These are phyloP conservation scores for Gliomastix tumulicola DNA, from an alignment of 2,329 filamentous ascomycete genomes.

Conservation along the genomic window DNA sequence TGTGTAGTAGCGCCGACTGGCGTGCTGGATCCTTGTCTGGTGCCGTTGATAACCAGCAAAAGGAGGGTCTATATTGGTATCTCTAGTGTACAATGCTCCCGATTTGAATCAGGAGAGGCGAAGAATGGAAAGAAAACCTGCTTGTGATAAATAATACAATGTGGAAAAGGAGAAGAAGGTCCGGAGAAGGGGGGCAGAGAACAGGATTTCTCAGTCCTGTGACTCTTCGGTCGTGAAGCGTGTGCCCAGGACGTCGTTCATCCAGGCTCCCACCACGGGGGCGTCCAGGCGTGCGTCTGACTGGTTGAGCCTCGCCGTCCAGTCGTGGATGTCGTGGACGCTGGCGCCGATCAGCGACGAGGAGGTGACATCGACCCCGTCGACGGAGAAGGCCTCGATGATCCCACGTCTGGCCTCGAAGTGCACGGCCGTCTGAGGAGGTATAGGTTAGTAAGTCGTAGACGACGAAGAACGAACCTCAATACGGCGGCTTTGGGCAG, in stretches of 20 bases:
- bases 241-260: slow-evolving; percentile 4
- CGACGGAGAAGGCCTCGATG: slow-evolving; percentile 22
- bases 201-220: neutral
- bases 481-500: too few relatives aligned
- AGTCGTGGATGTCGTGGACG: slow-evolving; percentile 2
- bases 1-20: too few relatives aligned
- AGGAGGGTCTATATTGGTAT: too few relatives aligned
- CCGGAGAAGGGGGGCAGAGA: neutral
- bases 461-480: too few relatives aligned
- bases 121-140: too few relatives aligned
- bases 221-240: slow-evolving; percentile 1
- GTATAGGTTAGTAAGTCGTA: slow-evolving; percentile 1
- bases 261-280: slow-evolving; percentile 1
- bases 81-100: too few relatives aligned
- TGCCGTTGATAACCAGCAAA: too few relatives aligned
- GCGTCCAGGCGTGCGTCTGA: slow-evolving; percentile 3
- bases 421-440: slow-evolving; percentile 17
- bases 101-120: too few relatives aligned
- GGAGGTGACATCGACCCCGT: slow-evolving; percentile 5
- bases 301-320: slow-evolving; percentile 1
- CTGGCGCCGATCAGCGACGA: neutral
- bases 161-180: neutral
- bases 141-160: too few relatives aligned
- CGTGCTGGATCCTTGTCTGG: too few relatives aligned
- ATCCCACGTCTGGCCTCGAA: slow-evolving; percentile 29